These are phyloP conservation scores for Alternaria triticina DNA, from an alignment of 2,329 filamentous ascomycete species.

Conservation along the genomic window DNA sequence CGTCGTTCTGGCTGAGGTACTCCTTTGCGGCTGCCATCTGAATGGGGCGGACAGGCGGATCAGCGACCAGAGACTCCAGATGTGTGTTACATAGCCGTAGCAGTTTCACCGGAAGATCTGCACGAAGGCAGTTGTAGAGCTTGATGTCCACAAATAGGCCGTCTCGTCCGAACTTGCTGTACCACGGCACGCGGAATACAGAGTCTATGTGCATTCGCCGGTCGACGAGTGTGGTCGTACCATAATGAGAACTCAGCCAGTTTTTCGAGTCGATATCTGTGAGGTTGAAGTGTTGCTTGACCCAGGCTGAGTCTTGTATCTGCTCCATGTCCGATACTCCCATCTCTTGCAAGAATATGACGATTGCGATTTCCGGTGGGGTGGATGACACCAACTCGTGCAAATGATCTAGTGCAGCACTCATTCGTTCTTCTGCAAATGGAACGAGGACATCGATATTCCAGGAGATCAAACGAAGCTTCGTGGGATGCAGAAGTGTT, in stretches of 20 bases:
- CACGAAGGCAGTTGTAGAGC: constrained; percentile 14
- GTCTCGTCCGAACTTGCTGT: constrained; percentile 60
- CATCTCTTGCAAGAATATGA: constrained; percentile 64
- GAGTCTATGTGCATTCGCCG: constrained; percentile 51
- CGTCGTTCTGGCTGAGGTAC: constrained; percentile 50
- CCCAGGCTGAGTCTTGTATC: constrained; percentile 56
- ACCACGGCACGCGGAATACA: constrained; percentile 60
- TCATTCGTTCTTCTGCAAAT: constrained; percentile 50
- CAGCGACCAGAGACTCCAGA: constrained; percentile 60
- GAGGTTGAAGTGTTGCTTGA: constrained; percentile 56
- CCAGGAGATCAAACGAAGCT: constrained; percentile 52
- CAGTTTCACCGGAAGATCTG: constrained; percentile 12
- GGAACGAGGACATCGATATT: constrained; percentile 57
- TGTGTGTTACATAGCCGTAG: constrained; percentile 64
- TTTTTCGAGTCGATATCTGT: constrained; percentile 54
- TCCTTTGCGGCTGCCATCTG: constrained; percentile 56
- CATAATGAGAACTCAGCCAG: constrained; percentile 58
- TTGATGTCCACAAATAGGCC: constrained; percentile 62
- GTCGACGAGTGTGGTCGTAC: constrained; percentile 61
- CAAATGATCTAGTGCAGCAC: constrained; percentile 50
- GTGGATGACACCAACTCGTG: constrained; percentile 32
- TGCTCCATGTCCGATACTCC: constrained; percentile 52
- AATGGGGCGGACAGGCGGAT: constrained; percentile 57
- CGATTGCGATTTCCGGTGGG: constrained; percentile 30
- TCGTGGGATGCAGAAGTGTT: constrained; percentile 5